Percentiles rank a stretch among this genome's conserved stretches.
These are phyloP conservation scores for Chaetomiaceae sp. DNA, from an alignment of 2,329 filamentous ascomycete genomes.

Conservation along the genomic window DNA sequence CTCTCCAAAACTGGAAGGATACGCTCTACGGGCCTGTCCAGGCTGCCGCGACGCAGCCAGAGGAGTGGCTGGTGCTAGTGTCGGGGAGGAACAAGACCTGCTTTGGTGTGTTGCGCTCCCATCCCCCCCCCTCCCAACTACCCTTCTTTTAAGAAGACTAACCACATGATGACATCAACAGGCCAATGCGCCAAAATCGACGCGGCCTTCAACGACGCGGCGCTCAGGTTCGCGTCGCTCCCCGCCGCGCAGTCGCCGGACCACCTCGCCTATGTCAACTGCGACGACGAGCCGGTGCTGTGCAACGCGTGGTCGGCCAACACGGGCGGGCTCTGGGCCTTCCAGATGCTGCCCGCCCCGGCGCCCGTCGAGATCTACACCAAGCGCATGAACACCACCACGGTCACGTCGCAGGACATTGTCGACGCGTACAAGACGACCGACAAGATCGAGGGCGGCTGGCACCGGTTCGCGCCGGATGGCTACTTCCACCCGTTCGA, in stretches of 20 bases:
- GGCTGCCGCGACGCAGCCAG: slow-evolving; percentile 55
- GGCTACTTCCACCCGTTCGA: slow-evolving; percentile 74
- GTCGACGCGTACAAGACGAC: slow-evolving; percentile 48
- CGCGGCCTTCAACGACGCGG: slow-evolving; percentile 62
- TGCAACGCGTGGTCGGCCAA: slow-evolving; percentile 69
- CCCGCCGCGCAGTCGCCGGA: slow-evolving; percentile 48
- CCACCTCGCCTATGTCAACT: slow-evolving; percentile 66
- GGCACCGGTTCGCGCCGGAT: slow-evolving; percentile 42
- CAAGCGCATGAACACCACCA: slow-evolving; percentile 65
- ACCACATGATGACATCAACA: slow-evolving; percentile 29
- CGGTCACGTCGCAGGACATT: slow-evolving; percentile 60
- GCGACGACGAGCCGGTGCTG: slow-evolving; percentile 68
- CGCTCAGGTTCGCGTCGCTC: slow-evolving; percentile 56
- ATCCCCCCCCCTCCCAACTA: not conserved
- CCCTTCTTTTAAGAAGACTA: not conserved
- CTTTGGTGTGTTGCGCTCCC: slow-evolving; percentile 46
- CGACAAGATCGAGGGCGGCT: slow-evolving; percentile 44
- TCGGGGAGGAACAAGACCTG: slow-evolving; percentile 77
- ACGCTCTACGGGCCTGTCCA: slow-evolving; percentile 60
- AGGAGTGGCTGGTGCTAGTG: slow-evolving; percentile 72
- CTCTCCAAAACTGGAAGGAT: slow-evolving; percentile 66
- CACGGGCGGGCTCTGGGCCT: slow-evolving; percentile 61
- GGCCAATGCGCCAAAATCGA: slow-evolving; percentile 64
- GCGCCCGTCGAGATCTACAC: slow-evolving; percentile 60
- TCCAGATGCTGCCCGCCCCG: slow-evolving; percentile 62